Evolutionary conservation across 2,329 filamentous ascomycete species (phyloP), one percentile per base, ranked within the genome.

Genomic region (Coniochaeta prunicola): DNA sequence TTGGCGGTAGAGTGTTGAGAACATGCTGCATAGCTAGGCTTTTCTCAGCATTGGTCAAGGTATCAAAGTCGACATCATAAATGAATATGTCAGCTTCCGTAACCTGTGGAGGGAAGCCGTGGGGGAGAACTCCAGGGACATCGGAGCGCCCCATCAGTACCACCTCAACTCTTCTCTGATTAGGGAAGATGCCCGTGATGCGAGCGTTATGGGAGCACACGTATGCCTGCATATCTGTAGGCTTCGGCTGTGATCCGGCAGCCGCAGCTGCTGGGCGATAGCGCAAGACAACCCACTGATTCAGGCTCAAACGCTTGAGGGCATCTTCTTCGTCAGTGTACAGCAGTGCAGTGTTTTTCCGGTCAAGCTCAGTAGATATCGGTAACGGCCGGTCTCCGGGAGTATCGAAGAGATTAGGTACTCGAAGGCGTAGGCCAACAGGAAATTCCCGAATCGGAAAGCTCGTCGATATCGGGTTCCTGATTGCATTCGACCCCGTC

Each of bases 21-120:
- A 82, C 63, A 9, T 85, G 67, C 4, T 72, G 68, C 57, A 84
- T 75, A 13, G 85, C 80, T 1, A 73, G 73, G 3, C 77, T 71
- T 66, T 87, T 87, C 2, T 73, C 65, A 0, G 34, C 1, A 0
- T 74, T 64, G 0, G 66, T 31, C 13, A 89, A 68, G 2, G 79
- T 73, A 60, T 88, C 84, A 53, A 90, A 83, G 57, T 86, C 81
- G 15, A 76, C 70, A 57, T 80, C 71, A 65, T 85, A 89, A 9
- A 77, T 58, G 28, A 66, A 72, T 4, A 73, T 58, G 6, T 67
- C 53, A 15, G 60, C 64, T 1, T 61, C 42, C 2, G 42, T 59
- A 1, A n/a, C 7, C 9, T n/a, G n/a, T 33, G 34, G 19, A 38
- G 15, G 45, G 26, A 50, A 50, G 19, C n/a, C 40, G 9, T 8